Evolutionary conservation across 495 filamentous ascomycete species (phyloP), one percentile per base, ranked within the genome.

Genomic region (Glutinoglossum americanum): DNA sequence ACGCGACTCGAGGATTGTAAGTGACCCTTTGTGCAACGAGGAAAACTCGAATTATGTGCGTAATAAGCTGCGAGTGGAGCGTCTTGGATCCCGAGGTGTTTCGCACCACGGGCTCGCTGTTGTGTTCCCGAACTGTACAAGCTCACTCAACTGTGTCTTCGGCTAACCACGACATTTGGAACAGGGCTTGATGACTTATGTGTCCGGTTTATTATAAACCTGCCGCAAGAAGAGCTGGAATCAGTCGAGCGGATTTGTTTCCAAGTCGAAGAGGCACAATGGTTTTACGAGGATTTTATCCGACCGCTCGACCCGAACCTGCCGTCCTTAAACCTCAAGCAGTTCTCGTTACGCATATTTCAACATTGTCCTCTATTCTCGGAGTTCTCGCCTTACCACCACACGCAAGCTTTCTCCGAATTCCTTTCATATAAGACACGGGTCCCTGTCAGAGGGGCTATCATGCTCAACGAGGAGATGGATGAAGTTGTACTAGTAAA

Each of bases 261-360:
- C 69, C 89, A 96, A 72, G 83, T 98, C 57, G 92, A 98, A 70
- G 93, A 96, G 66, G 92, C 92, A 65, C 92, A 98, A 84, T 98
- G 92, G 92, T 97, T 89, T 69, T 98, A 96, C 80, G 93, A 97
- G 70, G 92, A 98, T 70, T 98, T 97, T 66, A 85, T 98, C 69
- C 85, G 93, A 37, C 89, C 88, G 32, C 72, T 89, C 56, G 87
- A 95, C 65, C 87, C 88, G 9, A 74, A 75, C 33, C 72, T 97
- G 3, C 93, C 93, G 7, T 87, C 84, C 1, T 80, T 97, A 69
- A 80, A 80, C 37, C 77, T 97, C 10, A 80, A 84, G 51, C 77
- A 72, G 28, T 98, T 98, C 68, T 86, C 82, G 59, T 71, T 88
- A 44, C 81, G 83, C 61, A 92, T 97, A 60, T 95, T 97, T 65